Evolutionary conservation across 371 early-diverging fungal genomes (phyloP), one percentile per base, ranked within the genome.

Genomic region (Rhizopus delemar): DNA sequence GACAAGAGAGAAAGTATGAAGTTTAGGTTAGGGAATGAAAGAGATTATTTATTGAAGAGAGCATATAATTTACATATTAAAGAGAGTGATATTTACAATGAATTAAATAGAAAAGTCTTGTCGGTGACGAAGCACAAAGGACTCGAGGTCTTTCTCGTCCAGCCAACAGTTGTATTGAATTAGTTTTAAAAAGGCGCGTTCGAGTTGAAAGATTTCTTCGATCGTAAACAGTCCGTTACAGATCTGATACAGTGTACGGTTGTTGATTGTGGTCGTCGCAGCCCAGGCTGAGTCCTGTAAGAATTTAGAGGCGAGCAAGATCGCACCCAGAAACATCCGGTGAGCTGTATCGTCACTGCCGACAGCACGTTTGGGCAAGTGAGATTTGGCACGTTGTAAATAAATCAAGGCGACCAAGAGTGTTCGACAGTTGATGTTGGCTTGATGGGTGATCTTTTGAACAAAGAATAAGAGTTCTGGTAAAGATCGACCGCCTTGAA

Each of bases 251-350:
- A 75, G 57, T 13, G 59, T 63, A 41, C 65, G 59, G 43, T 71
- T 71, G 22, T 64, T 75, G n/a, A 75, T 41, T 3, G 68, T 59
- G 3, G 22, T 28, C n/a, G 57, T 83, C 16, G 22, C 22, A 22
- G 87, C 81, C 73, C 85, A 88, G 36, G 84, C 76, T 52, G 80
- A 76, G 61, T 89, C 91, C 59, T 80, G 81, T 55, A 88, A 75
- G 56, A 88, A 87, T 65, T 91, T 91, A 50, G 86, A 86, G 5
- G 90, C 91, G 34, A 86, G 59, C 34, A 92, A 75, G 4, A 92
- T 62, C 0, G 91, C 83, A 9, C 86, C 91, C n/a, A 91, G 71
- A 76, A 90, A 89, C 82, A 91, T 85, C 41, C 92, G 87, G 48
- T 90, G 86, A 15, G 84, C 65, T 7, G 80, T 72, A 66, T 72